A percentile compares a stretch with the other conserved stretches of the same genome.
These are phyloP conservation scores for Ballota nigra DNA, from an alignment of 257 asterid species.

Conservation along the genomic window DNA sequence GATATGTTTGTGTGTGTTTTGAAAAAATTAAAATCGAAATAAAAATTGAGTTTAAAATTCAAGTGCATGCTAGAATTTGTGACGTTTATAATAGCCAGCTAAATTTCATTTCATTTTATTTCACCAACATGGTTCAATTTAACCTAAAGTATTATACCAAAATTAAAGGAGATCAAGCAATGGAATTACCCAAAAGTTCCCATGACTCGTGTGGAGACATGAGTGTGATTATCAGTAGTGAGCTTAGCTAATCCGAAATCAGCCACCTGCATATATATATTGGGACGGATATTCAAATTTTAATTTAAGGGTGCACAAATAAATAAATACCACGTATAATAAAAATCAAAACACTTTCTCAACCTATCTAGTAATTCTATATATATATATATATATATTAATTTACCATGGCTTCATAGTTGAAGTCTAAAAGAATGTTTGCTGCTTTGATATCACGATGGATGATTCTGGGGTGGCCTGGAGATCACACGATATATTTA, in stretches of 20 bases:
- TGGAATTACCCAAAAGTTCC: conserved; percentile 79
- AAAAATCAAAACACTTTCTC: no score
- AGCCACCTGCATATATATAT: conserved; percentile 66
- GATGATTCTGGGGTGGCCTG: conserved; percentile 57
- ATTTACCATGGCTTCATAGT: conserved; percentile 54
- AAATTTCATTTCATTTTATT: background rate
- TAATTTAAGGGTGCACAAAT: no score
- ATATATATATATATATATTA: no score
- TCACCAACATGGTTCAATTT: background rate
- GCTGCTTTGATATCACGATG: conserved; percentile 64
- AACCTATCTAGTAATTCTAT: no score
- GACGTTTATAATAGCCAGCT: background rate
- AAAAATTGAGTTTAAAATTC: no score
- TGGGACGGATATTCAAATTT: no score
- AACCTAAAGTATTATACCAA: background rate
- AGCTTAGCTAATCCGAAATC: conserved; percentile 96
- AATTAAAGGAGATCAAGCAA: no score
- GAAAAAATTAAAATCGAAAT: no score
- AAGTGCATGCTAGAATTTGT: no score
- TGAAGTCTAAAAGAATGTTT: conserved; percentile 54
- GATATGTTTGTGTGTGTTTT: no score
- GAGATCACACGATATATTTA: background rate
- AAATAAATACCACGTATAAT: no score
- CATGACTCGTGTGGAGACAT: conserved; percentile 95
- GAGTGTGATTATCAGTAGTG: conserved; percentile 74